Evolutionary conservation across 139 green algal genomes (phyloP).

Genomic region (Eudorina sp.): DNA sequence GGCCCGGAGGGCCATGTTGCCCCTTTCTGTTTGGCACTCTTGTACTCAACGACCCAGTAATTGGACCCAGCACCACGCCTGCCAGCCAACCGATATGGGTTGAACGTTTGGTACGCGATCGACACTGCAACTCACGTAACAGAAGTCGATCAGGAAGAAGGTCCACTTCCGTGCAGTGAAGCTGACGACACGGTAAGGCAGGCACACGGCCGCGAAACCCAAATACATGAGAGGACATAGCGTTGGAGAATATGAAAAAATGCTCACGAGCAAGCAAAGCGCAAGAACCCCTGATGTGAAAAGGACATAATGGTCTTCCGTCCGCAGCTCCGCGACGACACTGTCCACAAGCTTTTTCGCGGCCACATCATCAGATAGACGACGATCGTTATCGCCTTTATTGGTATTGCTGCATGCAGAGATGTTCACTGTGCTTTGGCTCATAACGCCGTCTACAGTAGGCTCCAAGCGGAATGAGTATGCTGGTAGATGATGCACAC

Average conservation of each 20-base stretch:
- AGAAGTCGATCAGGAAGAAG: slow-evolving; percentile 77
- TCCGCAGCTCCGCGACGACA: neutral
- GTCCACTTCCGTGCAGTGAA: slow-evolving; percentile 48
- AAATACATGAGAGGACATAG: slow-evolving; percentile 58
- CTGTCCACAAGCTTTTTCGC: neutral
- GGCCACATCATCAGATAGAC: neutral
- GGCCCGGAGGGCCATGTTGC: too few species aligned
- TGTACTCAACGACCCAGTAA: too few species aligned
- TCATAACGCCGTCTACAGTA: too few species aligned
- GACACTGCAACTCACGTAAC: slow-evolving; percentile 61
- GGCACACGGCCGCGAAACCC: slow-evolving; percentile 50
- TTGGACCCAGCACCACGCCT: too few species aligned
- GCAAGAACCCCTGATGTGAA: neutral
- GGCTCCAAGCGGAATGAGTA: too few species aligned
- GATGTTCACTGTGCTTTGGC: neutral
- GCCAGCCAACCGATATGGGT: too few species aligned
- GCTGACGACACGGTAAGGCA: slow-evolving; percentile 59
- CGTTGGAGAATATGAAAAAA: neutral
- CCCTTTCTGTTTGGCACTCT: too few species aligned
- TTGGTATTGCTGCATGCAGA: neutral
- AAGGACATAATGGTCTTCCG: neutral
- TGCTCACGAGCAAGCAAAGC: neutral
- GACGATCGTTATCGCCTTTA: neutral
- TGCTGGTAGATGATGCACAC: too few species aligned
- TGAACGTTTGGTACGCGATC: too few species aligned